Evolutionary conservation across 2,329 filamentous ascomycete genomes (phyloP), one percentile per base, ranked within the genome.

Genomic region (Ophiobolus disseminans): DNA sequence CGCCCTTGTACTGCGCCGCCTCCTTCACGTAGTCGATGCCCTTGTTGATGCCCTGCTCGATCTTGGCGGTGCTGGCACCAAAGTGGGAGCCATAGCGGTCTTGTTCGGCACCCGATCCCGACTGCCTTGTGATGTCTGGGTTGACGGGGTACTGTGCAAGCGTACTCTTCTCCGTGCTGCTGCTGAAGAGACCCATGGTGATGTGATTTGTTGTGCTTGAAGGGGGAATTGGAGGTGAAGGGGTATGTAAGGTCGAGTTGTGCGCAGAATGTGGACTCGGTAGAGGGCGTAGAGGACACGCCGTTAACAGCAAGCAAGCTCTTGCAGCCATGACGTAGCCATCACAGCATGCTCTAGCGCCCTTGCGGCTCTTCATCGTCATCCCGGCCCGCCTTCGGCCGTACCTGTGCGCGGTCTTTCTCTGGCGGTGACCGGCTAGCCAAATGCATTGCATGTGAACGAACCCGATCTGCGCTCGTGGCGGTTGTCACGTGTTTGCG

Each of bases 1-100:
- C 52, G 30, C 62, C 60, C 20, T 34, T 38, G 28, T 45, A 37
- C 21, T 34, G 5, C n/a, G 55, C 52, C 20, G 58, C 56, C 11
- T 57, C 42, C 32, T 55, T 62, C 16, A 64, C 36, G 28, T 58
- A 54, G 19, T 57, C 50, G 16, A 62, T 43, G 11, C 60, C 62
- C 39, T 58, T 54, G 13, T 62, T 53, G 26, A 63, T 53, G 21
- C 60, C 58, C 13, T 59, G 53, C 16, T 54, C 51, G 23, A 62
- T 58, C 22, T 54, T 46, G 13, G 62, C 60, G 0, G 58, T 55
- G 5, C 60, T 58, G 16, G 58, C 48, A 13, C 54, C 53, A 32
- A 69, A 69, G 44, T 69, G 65, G n/a, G 53, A 41, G 31, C 52
- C 63, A 32, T 66, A 68, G 9, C 65, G 66, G 44, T 69, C 68